Evolutionary conservation across 192 early-diverging fungal species (phyloP), one percentile per base, ranked within the genome.

Genomic region (Rhizoclosmatium globosum): DNA sequence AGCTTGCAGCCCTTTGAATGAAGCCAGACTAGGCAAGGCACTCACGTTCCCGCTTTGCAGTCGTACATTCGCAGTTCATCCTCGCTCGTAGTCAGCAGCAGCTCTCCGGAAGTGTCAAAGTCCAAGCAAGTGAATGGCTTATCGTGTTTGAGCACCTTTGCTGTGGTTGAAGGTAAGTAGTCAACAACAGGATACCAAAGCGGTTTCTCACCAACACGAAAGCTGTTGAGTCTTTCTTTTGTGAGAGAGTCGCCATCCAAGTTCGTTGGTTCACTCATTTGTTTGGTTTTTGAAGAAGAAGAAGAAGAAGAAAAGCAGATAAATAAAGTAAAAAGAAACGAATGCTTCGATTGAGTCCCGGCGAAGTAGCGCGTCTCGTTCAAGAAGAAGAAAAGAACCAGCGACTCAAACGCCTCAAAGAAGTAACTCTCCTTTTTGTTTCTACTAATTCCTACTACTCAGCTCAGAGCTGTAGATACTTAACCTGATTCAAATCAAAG

Each of bases 31-130:
- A 43, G n/a, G 45, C 64, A 61, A 43, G n/a, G 45, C 17, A 87
- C 92, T 60, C 87, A 95, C 94, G 81, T 91, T 87, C 96, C 96
- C 41, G 84, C 84, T 23, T 84, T 69, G 82, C 92, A 92, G 85
- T 96, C 92, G 79, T 97, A 98, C 47, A 99, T 85, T 19, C 91
- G 89, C 58, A 99, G 82, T 76, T 99, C 97, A 84, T 99, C 96
- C 11, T 86, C 85, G 42, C 94, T 92, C 2, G 93, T 87, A 6
- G 95, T 94, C 17, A 97, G 87, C 69, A 92, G 94, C 15, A 90
- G 87, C 21, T 89, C 87, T 1, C 97, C 97, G 2, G 88, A 76
- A 21, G 87, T 82, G 72, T 95, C 93, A 84, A 93, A 98, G 78
- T 94, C 94, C 2, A 97, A 64, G 6, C 97, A 96, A 2, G 90